Base-by-base conservation (phyloP, 257 asterid species). In the Solanum rostratum region DNA sequence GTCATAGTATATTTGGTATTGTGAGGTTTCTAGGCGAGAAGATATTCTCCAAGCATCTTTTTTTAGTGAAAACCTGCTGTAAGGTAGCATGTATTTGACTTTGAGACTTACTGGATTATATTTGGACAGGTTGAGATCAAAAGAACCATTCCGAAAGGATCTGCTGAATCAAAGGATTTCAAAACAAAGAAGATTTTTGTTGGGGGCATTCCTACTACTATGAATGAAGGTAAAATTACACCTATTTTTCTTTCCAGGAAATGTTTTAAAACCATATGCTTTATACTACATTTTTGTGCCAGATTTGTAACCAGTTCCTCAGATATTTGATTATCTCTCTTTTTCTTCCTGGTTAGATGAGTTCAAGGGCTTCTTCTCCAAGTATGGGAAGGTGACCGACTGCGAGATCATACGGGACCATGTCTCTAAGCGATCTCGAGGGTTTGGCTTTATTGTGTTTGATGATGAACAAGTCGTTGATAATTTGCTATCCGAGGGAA, bases 381-480 rank as follows among this genome's bases (percentile, higher is more conserved):
- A 92, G 87, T 92, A 59, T 45, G 98, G 99, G 79, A 92, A 93
- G 87, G 98, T 96, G 66, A 89, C 88, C 13, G 98, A 96, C 90
- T 97, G 93, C 18, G 97, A 96, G 95, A 95, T 96, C 30, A 96
- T 94, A 19, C 89, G 94, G 59, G 98, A 95, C 87, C 98, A 96
- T 71, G 91, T 89, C 80, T 92, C 98, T 30, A 95, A 95, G 91
- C 91, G 92, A 85, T 96, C 98, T 68, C 94, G 98, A 82, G 98
- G 99, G 50, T 96, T 96, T 93, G 98, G 99, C 27, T 96, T 96
- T 86, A 79, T 96, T 60, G 93, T 92, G 65, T 95, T 93, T 82
- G 98, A 96, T 86, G 92, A 60, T 78, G 98, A 96, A 71, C 93
- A 90, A 88, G 94, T 93, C 49, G 98, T 94, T 83, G 98, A 96